These are phyloP conservation scores for Saccharata proteae DNA, from an alignment of 2,329 filamentous ascomycete species.

Conservation along the genomic window DNA sequence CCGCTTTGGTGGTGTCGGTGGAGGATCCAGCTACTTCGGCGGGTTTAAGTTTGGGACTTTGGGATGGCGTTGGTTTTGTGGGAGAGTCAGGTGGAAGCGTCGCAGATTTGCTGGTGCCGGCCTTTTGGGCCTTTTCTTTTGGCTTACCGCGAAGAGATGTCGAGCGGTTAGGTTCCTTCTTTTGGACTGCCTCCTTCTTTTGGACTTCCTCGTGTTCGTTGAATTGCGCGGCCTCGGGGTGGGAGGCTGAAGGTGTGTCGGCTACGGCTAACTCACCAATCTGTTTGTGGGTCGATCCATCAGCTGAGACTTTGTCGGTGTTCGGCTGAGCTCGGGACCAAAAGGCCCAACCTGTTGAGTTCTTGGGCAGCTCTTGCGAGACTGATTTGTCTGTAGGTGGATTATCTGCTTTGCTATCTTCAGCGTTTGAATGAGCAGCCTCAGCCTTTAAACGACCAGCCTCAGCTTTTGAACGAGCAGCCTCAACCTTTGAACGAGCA, in stretches of 20 bases:
- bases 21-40: conserved; percentile 12
- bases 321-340: conserved; percentile 53
- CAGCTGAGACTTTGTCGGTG: conserved; percentile 41
- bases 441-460: too few relatives aligned
- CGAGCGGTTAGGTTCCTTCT: too few relatives aligned
- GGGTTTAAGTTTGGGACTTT: conserved; percentile 14
- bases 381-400: conserved; percentile 6
- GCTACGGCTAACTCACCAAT: conserved; percentile 39
- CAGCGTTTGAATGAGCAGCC: too few relatives aligned
- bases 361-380: conserved; percentile 28
- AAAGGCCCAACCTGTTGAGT: conserved; percentile 62
- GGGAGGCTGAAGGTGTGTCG: conserved; percentile 37
- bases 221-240: conserved; percentile 40
- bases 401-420: not conserved
- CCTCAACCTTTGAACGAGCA: too few relatives aligned
- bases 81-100: too few relatives aligned
- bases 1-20: conserved; percentile 12
- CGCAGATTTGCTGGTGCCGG: conserved; percentile 26
- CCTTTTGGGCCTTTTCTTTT: conserved; percentile 18
- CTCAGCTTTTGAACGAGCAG: too few relatives aligned
- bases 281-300: conserved; percentile 44
- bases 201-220: conserved; percentile 26
- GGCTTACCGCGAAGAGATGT: conserved; percentile 20
- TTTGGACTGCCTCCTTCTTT: conserved; percentile 13
- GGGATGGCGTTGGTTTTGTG: conserved; percentile 16